phyloP scores from a whole-genome alignment of 2,329 filamentous ascomycete species.

The Botryotinia calthae region DNA sequence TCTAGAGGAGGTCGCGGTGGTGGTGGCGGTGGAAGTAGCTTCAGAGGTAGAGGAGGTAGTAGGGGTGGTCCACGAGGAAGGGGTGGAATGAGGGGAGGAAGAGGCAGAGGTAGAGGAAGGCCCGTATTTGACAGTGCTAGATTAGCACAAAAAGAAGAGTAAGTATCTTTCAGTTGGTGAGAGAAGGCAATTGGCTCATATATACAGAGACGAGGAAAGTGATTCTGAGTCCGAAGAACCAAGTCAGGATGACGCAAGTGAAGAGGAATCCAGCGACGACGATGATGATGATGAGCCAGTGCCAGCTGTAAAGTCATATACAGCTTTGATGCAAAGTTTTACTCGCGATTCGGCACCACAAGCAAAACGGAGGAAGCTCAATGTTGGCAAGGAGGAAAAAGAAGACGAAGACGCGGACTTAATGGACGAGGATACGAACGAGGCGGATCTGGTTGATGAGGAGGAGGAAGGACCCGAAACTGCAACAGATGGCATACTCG shows the following conservation, averaged over 20 bases:
- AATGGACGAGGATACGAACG: constrained; percentile 21
- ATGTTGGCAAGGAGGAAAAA: constrained; percentile 32
- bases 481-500: constrained; percentile 37
- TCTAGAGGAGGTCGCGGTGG: constrained; percentile 28
- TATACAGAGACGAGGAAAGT: constrained; percentile 29
- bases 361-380: constrained; percentile 58
- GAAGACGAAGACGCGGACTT: constrained; percentile 26
- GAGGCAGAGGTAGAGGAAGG: constrained; percentile 38
- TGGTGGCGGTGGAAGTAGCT: constrained; percentile 26
- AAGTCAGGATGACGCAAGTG: constrained; percentile 42
- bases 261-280: constrained; percentile 47
- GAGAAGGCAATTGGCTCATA: constrained; percentile 7
- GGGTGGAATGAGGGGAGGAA: constrained; percentile 33
- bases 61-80: constrained; percentile 32
- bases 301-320: constrained; percentile 50
- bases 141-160: constrained; percentile 46
- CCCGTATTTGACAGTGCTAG: constrained; percentile 48
- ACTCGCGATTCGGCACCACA: constrained; percentile 46
- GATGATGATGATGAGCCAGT: constrained; percentile 42
- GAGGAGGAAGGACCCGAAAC: constrained; percentile 48
- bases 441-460: constrained; percentile 47
- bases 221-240: constrained; percentile 42
- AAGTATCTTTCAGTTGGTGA: constrained; percentile 5
- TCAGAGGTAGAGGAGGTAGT: constrained; percentile 32
- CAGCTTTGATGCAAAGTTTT: constrained; percentile 58